Evolutionary conservation across 1,284 basidiomycete species (phyloP).

Genomic region (Leccinum pachyderme): DNA sequence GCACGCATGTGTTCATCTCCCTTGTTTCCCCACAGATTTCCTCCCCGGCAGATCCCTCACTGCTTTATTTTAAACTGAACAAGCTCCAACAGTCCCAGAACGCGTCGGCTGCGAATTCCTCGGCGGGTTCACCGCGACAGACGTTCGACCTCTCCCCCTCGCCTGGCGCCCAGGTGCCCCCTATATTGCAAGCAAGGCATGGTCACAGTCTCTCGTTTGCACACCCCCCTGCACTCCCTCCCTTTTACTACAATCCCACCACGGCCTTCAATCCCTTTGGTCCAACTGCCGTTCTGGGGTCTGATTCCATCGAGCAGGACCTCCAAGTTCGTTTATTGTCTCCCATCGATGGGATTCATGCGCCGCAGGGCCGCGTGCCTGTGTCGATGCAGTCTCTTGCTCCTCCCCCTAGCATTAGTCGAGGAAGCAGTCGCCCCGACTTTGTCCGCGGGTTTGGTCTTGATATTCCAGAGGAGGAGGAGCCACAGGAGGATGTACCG

Average conservation of each 20-base stretch:
- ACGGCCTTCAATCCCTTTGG: conserved; percentile 62
- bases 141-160: conserved; percentile 51
- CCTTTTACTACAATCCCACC: conserved; percentile 41
- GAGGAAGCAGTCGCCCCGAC: conserved; percentile 60
- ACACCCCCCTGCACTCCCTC: conserved; percentile 40
- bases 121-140: conserved; percentile 63
- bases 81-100: conserved; percentile 74
- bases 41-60: conserved; percentile 76
- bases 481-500: conserved; percentile 42
- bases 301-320: conserved; percentile 42
- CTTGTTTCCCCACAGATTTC: conserved; percentile 59
- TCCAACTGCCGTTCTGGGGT: conserved; percentile 48
- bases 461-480: conserved; percentile 68
- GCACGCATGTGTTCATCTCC: conserved; percentile 7
- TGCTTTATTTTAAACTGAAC: conserved; percentile 77
- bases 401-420: conserved; percentile 41
- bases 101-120: conserved; percentile 49
- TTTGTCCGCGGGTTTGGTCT: conserved; percentile 75
- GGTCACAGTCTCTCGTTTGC: conserved; percentile 71
- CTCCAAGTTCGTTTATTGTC: conserved; percentile 15
- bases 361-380: conserved; percentile 61
- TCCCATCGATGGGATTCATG: conserved; percentile 41
- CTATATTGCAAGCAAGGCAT: conserved; percentile 54
- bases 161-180: conserved; percentile 43
- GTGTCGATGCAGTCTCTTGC: conserved; percentile 46